Conservation (phyloP, 208 protist genomes). For the Acanthamoeba healyi region DNA sequence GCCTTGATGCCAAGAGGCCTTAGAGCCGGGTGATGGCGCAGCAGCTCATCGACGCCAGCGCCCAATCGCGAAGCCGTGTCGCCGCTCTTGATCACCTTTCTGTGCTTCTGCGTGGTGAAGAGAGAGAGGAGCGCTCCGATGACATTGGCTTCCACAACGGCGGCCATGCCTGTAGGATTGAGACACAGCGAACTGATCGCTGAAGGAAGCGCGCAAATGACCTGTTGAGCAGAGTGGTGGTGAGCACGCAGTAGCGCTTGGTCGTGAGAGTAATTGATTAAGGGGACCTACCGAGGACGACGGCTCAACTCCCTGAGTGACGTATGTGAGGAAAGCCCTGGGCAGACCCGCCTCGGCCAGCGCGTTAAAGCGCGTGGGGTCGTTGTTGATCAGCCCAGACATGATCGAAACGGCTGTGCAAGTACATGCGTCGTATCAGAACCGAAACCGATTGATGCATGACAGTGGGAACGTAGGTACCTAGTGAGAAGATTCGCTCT, state of each 20-base stretch:
- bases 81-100: slow-evolving; percentile 50
- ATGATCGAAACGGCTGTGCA: slow-evolving; percentile 69
- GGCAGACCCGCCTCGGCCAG: slow-evolving; percentile 49
- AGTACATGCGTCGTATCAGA: too few relatives aligned
- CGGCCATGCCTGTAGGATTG: slow-evolving; percentile 6
- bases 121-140: slow-evolving; percentile 55
- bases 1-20: slow-evolving; percentile 42
- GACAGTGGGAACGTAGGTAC: slow-evolving; percentile 33
- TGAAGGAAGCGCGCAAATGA: slow-evolving; percentile 47
- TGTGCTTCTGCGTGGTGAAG: slow-evolving; percentile 61
- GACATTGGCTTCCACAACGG: slow-evolving; percentile 42
- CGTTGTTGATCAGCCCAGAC: slow-evolving; percentile 68
- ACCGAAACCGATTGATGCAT: too few relatives aligned
- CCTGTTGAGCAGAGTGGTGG: neutral
- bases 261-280: neutral
- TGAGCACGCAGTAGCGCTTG: neutral
- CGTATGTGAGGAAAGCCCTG: neutral
- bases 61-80: slow-evolving; percentile 65
- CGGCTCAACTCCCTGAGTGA: neutral
- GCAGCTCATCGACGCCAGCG: slow-evolving; percentile 49
- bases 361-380: slow-evolving; percentile 49
- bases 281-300: slow-evolving; percentile 52
- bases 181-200: slow-evolving; percentile 59
- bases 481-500: slow-evolving; percentile 58
- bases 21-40: slow-evolving; percentile 51